Evolutionary conservation across 2,329 filamentous ascomycete genomes (phyloP).

Genomic region (Fusarium siculi): DNA sequence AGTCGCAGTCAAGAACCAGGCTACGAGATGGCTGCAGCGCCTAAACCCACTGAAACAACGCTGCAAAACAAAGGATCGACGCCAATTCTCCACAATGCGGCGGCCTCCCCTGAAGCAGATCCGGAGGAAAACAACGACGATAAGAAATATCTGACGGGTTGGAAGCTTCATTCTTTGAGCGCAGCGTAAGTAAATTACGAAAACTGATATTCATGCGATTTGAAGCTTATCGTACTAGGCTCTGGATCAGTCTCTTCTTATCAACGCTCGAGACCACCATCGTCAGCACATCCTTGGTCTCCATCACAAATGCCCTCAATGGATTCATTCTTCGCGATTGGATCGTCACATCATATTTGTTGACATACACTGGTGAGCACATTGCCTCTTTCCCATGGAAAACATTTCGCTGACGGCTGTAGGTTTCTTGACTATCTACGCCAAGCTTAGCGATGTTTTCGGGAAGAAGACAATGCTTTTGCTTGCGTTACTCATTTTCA

Average conservation of each 20-base stretch:
- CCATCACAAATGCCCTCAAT: conserved; percentile 2
- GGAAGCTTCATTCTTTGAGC: background rate
- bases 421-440: conserved; percentile 8
- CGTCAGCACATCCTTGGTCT: conserved; percentile 9
- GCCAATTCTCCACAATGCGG: background rate
- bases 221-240: background rate
- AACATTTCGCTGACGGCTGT: fast-evolving
- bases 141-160: background rate
- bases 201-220: fast-evolving
- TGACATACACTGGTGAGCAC: background rate
- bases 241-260: conserved; percentile 2
- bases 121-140: background rate
- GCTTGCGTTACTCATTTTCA: background rate
- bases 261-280: conserved; percentile 10
- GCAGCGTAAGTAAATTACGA: background rate
- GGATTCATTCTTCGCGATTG: conserved; percentile 14
- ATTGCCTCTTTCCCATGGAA: fast-evolving
- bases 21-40: background rate
- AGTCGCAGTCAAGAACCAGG: background rate
- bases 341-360: conserved; percentile 10
- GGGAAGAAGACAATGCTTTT: conserved; percentile 13
- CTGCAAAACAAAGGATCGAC: background rate
- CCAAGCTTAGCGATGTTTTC: conserved; percentile 7
- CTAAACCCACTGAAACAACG: background rate
- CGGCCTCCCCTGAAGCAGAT: background rate